Percentiles rank a stretch among this genome's conserved stretches.
Conservation (phyloP, 768 basidiomycete species). For the Strobilomyces dryophilus region DNA sequence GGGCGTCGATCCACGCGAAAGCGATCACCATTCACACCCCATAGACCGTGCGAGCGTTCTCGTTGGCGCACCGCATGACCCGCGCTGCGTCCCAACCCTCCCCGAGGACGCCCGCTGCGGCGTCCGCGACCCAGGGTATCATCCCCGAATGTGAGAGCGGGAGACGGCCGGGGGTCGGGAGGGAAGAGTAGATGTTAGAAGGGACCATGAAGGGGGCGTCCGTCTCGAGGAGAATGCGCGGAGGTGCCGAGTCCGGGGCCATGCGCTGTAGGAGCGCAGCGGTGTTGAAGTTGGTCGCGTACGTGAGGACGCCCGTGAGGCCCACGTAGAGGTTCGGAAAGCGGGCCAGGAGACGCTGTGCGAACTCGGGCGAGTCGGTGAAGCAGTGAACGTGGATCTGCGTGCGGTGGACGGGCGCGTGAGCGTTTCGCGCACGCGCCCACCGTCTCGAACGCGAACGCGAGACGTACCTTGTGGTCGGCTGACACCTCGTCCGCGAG, state of each 20-base stretch:
- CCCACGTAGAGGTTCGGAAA: constrained; percentile 84
- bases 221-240: constrained; percentile 70
- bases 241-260: constrained; percentile 45
- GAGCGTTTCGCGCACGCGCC: no score
- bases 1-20: no score
- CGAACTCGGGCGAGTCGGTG: constrained; percentile 77
- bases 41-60: constrained; percentile 64
- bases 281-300: constrained; percentile 70
- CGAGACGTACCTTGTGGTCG: constrained; percentile 50
- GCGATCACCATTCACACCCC: constrained; percentile 25
- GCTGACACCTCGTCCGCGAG: constrained; percentile 71
- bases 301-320: constrained; percentile 84
- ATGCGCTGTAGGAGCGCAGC: constrained; percentile 47
- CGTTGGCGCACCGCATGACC: constrained; percentile 58
- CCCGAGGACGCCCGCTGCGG: constrained; percentile 48
- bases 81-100: constrained; percentile 49
- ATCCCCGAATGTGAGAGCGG: constrained; percentile 73
- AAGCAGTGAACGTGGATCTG: constrained; percentile 89
- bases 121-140: constrained; percentile 84
- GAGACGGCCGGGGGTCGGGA: constrained; percentile 50
- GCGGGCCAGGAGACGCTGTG: constrained; percentile 61
- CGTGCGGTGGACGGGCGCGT: no score
- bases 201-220: constrained; percentile 90
- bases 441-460: neutral
- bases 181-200: constrained; percentile 58